A percentile compares a stretch with the other conserved stretches of the same genome.
These are phyloP conservation scores for Pleurotus eryngii DNA, from an alignment of 768 basidiomycete genomes.

Conservation along the genomic window DNA sequence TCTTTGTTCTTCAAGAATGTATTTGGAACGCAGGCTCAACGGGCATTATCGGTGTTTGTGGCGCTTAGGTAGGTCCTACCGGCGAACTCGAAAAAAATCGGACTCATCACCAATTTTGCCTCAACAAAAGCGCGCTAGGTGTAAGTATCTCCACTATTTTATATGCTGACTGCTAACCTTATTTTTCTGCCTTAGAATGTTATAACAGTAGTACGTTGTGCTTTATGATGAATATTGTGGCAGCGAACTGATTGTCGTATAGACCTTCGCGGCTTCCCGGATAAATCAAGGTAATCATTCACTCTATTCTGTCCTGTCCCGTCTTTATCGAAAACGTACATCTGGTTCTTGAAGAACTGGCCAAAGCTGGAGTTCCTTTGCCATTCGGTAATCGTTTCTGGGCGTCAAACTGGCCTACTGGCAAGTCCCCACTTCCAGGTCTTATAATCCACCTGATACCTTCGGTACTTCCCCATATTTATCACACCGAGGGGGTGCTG, in stretches of 20 bases:
- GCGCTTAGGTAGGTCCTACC: constrained; percentile 43
- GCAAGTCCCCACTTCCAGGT: constrained; percentile 53
- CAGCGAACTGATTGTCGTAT: not conserved
- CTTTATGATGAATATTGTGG: not conserved
- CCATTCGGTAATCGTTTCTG: constrained; percentile 57
- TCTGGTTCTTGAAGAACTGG: constrained; percentile 38
- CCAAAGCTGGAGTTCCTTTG: constrained; percentile 58
- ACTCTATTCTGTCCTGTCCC: not conserved
- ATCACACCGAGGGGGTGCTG: not conserved
- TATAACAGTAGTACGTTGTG: constrained; percentile 20
- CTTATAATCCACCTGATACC: constrained; percentile 54
- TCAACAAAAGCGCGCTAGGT: too few relatives aligned
- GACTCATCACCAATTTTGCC: too few relatives aligned
- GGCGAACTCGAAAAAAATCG: too few relatives aligned
- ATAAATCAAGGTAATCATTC: constrained; percentile 44
- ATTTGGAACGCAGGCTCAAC: constrained; percentile 49
- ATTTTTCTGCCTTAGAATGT: constrained; percentile 13
- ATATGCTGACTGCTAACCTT: not conserved
- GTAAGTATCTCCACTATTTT: too few relatives aligned
- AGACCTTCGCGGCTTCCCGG: constrained; percentile 50
- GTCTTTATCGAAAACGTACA: not conserved
- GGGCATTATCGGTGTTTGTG: constrained; percentile 52
- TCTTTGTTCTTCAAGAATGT: constrained; percentile 58
- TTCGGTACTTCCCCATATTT: constrained; percentile 28
- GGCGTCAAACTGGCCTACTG: constrained; percentile 62